Conservation (phyloP, 1,284 basidiomycete genomes). For the Ceratobasidium sp. region DNA sequence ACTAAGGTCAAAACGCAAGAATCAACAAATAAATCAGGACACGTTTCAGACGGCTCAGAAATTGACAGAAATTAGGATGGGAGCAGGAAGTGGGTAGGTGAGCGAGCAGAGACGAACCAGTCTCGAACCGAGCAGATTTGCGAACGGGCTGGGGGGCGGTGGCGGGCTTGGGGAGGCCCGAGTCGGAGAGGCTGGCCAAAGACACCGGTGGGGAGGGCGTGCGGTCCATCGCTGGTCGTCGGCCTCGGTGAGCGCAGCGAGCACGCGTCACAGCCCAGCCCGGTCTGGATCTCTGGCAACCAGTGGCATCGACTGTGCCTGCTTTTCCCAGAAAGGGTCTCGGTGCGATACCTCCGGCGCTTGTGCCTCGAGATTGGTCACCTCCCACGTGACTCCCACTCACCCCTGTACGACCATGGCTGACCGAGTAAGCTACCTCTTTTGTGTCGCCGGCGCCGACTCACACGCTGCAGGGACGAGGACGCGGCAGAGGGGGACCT, state of each 20-base stretch:
- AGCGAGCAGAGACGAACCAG: background rate
- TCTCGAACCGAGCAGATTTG: constrained; percentile 25
- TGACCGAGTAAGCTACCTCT: constrained; percentile 18
- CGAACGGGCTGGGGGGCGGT: background rate
- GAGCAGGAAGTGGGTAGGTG: background rate
- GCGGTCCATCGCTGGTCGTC: constrained; percentile 16
- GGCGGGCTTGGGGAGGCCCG: constrained; percentile 25
- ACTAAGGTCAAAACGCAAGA: background rate
- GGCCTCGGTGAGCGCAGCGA: background rate
- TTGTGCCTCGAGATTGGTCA: too few relatives aligned
- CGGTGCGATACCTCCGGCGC: too few relatives aligned
- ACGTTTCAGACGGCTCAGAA: background rate
- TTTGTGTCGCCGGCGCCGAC: background rate
- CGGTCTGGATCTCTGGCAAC: too few relatives aligned
- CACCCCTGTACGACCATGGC: constrained; percentile 14
- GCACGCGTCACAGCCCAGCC: background rate
- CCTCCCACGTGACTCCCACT: constrained; percentile 6
- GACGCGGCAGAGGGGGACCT: constrained; percentile 48
- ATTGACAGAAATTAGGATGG: too few relatives aligned
- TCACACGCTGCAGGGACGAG: constrained; percentile 11
- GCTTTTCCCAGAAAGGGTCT: background rate
- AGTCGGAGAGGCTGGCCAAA: background rate
- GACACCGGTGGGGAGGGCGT: constrained; percentile 14
- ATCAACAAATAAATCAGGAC: background rate
- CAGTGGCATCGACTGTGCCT: too few relatives aligned